phyloP scores from a whole-genome alignment of 352 stramenopile genomes.

The Globisporangium apiculatum region DNA sequence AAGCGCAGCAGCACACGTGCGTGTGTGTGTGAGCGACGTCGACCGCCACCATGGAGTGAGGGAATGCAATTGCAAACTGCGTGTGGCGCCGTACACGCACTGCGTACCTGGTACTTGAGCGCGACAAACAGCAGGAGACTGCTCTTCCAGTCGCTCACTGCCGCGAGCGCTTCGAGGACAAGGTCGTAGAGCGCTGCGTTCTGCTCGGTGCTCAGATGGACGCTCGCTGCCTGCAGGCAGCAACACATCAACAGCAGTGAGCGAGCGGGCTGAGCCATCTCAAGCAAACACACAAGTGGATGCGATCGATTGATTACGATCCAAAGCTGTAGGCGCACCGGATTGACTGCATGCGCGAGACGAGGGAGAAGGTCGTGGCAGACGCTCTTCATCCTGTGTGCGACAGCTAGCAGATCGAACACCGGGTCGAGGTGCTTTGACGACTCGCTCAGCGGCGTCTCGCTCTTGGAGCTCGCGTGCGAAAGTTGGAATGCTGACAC shows the following conservation, averaged over 20 bases:
- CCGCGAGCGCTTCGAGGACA: constrained; percentile 22
- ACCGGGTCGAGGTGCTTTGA: constrained; percentile 18
- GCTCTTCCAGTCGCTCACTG: constrained; percentile 55
- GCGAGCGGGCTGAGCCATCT: no score
- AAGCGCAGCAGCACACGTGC: neutral
- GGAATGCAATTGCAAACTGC: no score
- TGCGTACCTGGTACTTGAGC: constrained; percentile 46
- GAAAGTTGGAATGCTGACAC: constrained; percentile 16
- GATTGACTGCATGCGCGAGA: constrained; percentile 34
- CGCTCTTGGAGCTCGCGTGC: constrained; percentile 15
- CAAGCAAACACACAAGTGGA: no score
- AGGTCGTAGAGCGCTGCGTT: constrained; percentile 20
- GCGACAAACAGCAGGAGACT: constrained; percentile 40
- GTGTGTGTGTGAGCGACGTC: neutral
- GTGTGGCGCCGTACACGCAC: neutral
- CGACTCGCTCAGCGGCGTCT: neutral
- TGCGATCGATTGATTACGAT: no score
- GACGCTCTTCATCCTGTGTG: constrained; percentile 18
- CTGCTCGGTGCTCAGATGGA: constrained; percentile 9
- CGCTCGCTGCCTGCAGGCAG: constrained; percentile 1
- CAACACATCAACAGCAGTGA: neutral
- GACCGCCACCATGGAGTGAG: no score
- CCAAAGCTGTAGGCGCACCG: constrained; percentile 13
- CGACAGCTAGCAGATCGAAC: constrained; percentile 23
- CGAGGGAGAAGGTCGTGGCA: constrained; percentile 29